phyloP scores from a whole-genome alignment of 345 rosid species.

The Eucalyptus marginata region DNA sequence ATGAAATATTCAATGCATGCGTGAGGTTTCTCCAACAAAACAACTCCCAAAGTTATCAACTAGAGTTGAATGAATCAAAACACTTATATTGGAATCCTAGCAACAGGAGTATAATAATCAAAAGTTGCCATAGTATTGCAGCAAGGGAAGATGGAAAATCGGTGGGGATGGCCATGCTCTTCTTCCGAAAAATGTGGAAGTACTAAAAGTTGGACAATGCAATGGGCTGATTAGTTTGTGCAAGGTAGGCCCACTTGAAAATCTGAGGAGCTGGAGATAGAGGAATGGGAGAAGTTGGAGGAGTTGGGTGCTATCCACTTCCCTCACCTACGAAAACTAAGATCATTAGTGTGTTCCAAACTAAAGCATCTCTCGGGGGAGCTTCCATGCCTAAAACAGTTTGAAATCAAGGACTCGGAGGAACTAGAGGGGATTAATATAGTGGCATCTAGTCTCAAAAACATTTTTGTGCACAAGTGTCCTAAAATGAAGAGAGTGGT shows the following conservation, averaged over 20 bases:
- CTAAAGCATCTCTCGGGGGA: fast-evolving
- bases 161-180: fast-evolving
- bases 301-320: fast-evolving
- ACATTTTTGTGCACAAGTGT: fast-evolving
- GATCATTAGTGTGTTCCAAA: background rate
- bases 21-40: background rate
- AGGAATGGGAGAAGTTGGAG: background rate
- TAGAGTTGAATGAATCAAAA: fast-evolving
- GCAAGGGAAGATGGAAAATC: background rate
- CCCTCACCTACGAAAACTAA: background rate
- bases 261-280: fast-evolving
- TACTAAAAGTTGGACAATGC: fast-evolving
- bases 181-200: background rate
- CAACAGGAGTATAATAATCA: background rate
- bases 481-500: background rate
- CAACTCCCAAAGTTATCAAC: fast-evolving
- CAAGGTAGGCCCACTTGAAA: background rate
- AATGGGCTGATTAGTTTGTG: fast-evolving
- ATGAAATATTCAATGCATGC: background rate
- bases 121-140: background rate
- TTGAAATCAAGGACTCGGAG: fast-evolving
- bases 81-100: too few species aligned
- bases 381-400: background rate
- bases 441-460: fast-evolving
- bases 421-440: background rate